Conservation (phyloP, 139 green algal species). For the Nannochloris sp. region DNA sequence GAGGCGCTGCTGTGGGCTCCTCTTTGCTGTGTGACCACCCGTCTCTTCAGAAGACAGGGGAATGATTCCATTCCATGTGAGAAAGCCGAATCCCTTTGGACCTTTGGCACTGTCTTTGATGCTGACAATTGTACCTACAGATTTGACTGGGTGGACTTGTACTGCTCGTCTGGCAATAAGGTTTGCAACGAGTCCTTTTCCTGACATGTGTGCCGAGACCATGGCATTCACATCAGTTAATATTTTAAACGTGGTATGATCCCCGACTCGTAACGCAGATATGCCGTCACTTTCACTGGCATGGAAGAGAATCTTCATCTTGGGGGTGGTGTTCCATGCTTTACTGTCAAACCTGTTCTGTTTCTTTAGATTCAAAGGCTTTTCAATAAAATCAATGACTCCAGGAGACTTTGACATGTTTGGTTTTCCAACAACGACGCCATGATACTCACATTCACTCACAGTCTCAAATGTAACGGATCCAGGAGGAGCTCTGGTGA, state of each 20-base stretch:
- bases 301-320: background rate
- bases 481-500: conserved; percentile 17
- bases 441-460: conserved; percentile 11
- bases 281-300: background rate
- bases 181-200: background rate
- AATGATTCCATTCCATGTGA: conserved; percentile 6
- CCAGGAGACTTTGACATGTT: conserved; percentile 19
- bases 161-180: conserved; percentile 24
- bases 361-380: background rate
- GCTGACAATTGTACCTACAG: conserved; percentile 11
- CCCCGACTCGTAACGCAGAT: conserved; percentile 11
- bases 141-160: conserved; percentile 18
- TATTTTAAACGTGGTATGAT: conserved; percentile 36
- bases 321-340: background rate
- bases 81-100: conserved; percentile 24
- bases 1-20: conserved; percentile 9
- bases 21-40: background rate
- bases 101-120: background rate
- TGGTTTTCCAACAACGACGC: conserved; percentile 25
- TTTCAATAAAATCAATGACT: conserved; percentile 21
- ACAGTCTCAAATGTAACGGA: conserved; percentile 34
- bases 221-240: conserved; percentile 21
- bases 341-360: conserved; percentile 2
- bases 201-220: conserved; percentile 16
- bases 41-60: background rate